phyloP scores from a whole-genome alignment of 176 grass and related monocot species.

The Poa pratensis region DNA sequence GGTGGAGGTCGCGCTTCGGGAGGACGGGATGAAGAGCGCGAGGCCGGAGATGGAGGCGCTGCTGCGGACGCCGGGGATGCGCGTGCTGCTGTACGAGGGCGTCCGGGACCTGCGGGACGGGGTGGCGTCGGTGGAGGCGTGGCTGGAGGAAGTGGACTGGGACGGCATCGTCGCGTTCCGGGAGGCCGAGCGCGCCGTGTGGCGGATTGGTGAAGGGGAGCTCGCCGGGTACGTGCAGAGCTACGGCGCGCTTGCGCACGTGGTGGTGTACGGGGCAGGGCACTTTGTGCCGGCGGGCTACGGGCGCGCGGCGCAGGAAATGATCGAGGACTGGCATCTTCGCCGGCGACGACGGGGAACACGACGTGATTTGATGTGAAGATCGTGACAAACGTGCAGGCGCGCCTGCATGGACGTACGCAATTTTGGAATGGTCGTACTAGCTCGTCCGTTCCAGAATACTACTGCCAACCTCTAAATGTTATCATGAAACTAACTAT shows the following conservation, averaged over 20 bases:
- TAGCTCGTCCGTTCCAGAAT: no score
- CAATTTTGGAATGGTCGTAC: no score
- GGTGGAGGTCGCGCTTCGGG: constrained; percentile 38
- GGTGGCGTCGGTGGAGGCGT: constrained; percentile 53
- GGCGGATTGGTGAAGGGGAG: constrained; percentile 9
- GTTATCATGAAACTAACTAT: no score
- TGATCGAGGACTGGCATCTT: constrained; percentile 52
- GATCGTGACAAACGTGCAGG: no score
- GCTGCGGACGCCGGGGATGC: constrained; percentile 31
- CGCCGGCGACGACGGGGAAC: not conserved
- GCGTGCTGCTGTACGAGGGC: constrained; percentile 60
- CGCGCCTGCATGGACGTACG: no score
- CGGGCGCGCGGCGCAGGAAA: constrained; percentile 39
- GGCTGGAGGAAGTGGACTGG: constrained; percentile 48
- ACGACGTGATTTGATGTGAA: no score
- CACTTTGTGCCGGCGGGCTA: constrained; percentile 51
- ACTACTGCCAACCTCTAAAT: no score
- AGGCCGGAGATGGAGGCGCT: constrained; percentile 59
- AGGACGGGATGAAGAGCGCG: constrained; percentile 67
- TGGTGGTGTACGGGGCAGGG: constrained; percentile 31
- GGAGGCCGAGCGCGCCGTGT: constrained; percentile 44
- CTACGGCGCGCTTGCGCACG: constrained; percentile 41
- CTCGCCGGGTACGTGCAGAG: constrained; percentile 54
- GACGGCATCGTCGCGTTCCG: constrained; percentile 36
- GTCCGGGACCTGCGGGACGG: constrained; percentile 47